phyloP scores from a whole-genome alignment of 2,329 filamentous ascomycete species.

The Blastomyces gilchristii region DNA sequence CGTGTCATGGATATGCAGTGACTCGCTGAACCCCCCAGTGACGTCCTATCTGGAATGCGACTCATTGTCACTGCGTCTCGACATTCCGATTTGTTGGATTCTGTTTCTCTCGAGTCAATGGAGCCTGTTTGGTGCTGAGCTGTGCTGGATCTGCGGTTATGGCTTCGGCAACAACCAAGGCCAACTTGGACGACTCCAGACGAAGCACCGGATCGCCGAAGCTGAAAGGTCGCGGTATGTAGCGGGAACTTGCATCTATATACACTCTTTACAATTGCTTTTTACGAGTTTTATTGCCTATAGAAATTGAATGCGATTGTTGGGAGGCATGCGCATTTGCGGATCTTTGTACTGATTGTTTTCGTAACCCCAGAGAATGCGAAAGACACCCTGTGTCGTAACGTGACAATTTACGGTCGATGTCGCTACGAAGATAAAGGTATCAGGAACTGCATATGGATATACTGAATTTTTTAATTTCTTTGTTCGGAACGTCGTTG shows the following conservation, averaged over 20 bases:
- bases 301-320: neutral
- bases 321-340: neutral
- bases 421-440: constrained; percentile 86
- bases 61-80: constrained; percentile 22
- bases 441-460: constrained; percentile 16
- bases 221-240: constrained; percentile 40
- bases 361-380: constrained; percentile 50
- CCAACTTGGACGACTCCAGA: constrained; percentile 37
- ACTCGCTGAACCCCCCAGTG: neutral
- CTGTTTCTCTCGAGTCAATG: constrained; percentile 30
- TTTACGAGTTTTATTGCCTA: neutral
- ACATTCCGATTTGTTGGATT: constrained; percentile 18
- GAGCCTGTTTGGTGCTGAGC: constrained; percentile 30
- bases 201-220: constrained; percentile 38
- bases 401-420: constrained; percentile 86
- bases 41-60: constrained; percentile 28
- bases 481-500: constrained; percentile 8
- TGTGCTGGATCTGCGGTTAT: constrained; percentile 29
- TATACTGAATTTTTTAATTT: neutral
- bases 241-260: constrained; percentile 1
- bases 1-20: constrained; percentile 3
- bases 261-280: constrained; percentile 2
- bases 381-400: constrained; percentile 84
- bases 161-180: constrained; percentile 36
- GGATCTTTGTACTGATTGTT: constrained; percentile 1